phyloP scores from a whole-genome alignment of 768 basidiomycete species.

The Tricholoma saponaceum region DNA sequence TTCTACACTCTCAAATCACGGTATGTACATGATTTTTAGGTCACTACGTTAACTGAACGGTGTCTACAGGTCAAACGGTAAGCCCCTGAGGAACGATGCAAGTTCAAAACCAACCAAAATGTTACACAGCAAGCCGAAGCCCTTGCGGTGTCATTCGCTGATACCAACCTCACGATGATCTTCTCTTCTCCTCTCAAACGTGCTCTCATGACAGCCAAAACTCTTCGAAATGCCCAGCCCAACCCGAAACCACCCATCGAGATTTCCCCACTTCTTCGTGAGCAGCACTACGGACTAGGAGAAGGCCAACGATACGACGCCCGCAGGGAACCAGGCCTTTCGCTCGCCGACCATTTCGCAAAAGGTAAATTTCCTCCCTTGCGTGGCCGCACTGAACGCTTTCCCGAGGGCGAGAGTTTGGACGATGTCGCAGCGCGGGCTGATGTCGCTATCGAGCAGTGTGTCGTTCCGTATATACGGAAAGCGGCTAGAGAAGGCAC shows the following conservation, averaged over 20 bases:
- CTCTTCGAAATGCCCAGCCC: conserved; percentile 45
- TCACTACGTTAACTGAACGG: background rate
- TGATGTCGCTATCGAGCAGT: conserved; percentile 40
- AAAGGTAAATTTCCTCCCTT: conserved; percentile 51
- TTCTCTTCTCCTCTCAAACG: conserved; percentile 67
- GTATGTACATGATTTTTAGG: conserved; percentile 30
- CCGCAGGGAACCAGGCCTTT: conserved; percentile 23
- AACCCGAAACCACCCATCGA: conserved; percentile 43
- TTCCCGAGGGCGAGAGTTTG: conserved; percentile 69
- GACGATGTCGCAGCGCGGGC: conserved; percentile 61
- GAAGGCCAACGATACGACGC: conserved; percentile 57
- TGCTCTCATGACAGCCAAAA: conserved; percentile 56
- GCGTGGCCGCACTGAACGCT: conserved; percentile 42
- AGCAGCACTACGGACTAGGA: conserved; percentile 66
- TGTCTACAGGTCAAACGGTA: conserved; percentile 51
- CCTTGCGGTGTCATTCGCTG: conserved; percentile 49
- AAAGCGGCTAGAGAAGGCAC: conserved; percentile 31
- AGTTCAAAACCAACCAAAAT: background rate
- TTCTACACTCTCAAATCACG: conserved; percentile 70
- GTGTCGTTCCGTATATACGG: conserved; percentile 54
- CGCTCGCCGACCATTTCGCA: conserved; percentile 45
- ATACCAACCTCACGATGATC: conserved; percentile 47
- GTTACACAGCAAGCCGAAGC: conserved; percentile 58
- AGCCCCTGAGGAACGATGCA: conserved; percentile 3
- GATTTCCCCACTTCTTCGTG: conserved; percentile 51